phyloP scores from a whole-genome alignment of 345 rosid genomes.

The Cardamine occulta region DNA sequence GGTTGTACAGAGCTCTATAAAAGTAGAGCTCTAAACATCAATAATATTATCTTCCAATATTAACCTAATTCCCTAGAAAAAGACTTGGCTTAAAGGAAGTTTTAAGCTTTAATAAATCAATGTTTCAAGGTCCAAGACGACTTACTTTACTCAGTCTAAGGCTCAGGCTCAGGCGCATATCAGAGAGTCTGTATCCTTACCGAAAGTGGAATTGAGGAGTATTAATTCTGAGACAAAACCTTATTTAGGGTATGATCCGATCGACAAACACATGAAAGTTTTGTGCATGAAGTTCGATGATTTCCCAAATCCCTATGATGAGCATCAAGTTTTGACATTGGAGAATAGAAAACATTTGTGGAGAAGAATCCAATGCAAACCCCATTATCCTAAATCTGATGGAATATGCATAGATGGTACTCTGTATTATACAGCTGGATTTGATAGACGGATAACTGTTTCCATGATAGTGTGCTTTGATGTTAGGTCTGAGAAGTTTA shows the following conservation, averaged over 20 bases:
- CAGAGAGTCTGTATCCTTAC: not conserved
- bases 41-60: too few relatives aligned
- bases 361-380: not conserved
- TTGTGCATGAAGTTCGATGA: not conserved
- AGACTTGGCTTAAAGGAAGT: too few relatives aligned
- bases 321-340: not conserved
- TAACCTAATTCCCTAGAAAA: too few relatives aligned
- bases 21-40: too few relatives aligned
- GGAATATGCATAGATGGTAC: not conserved
- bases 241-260: not conserved
- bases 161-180: too few relatives aligned
- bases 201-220: not conserved
- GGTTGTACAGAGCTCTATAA: too few relatives aligned
- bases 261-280: not conserved
- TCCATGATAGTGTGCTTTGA: conserved; percentile 8
- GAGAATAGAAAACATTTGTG: not conserved
- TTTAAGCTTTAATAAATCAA: too few relatives aligned
- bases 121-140: too few relatives aligned
- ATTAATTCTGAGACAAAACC: not conserved
- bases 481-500: too few relatives aligned
- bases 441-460: not conserved
- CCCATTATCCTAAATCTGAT: not conserved
- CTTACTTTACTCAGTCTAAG: too few relatives aligned
- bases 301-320: not conserved
- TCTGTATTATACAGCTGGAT: not conserved